phyloP scores from a whole-genome alignment of 805 yeast genomes.

The Monosporozyma yasuniensis region DNA sequence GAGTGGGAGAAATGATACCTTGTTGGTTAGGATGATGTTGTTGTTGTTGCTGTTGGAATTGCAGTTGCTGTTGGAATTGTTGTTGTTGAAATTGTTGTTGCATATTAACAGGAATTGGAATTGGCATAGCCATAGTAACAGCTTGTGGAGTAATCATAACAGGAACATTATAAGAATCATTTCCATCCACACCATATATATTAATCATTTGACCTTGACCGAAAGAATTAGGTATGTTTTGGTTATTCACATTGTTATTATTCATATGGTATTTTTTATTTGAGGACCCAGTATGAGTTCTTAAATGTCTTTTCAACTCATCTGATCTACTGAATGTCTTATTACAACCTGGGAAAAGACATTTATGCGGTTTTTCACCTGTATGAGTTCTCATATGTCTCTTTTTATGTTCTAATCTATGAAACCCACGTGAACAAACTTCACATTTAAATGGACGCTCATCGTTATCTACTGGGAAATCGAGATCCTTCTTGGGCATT shows the following conservation, averaged over 20 bases:
- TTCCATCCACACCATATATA: constrained; percentile 2
- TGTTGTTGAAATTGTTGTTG: constrained; percentile 1
- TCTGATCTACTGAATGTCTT: constrained; percentile 75
- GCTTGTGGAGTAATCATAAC: constrained; percentile 6
- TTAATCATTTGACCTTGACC: constrained; percentile 2
- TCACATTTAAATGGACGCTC: constrained; percentile 77
- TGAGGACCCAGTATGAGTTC: constrained; percentile 49
- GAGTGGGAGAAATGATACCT: constrained; percentile 2
- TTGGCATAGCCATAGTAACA: constrained; percentile 6
- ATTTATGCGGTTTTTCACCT: constrained; percentile 85
- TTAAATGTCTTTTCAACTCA: constrained; percentile 76
- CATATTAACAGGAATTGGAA: constrained; percentile 2
- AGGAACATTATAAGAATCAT: constrained; percentile 3
- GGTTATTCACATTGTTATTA: neutral
- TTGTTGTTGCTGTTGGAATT: neutral
- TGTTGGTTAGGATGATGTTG: no score
- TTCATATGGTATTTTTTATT: neutral
- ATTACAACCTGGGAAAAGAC: constrained; percentile 75
- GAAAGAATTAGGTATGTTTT: neutral
- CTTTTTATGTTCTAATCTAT: constrained; percentile 83
- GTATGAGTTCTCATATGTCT: constrained; percentile 89
- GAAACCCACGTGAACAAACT: constrained; percentile 77
- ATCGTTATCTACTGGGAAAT: constrained; percentile 9
- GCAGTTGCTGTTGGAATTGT: constrained; percentile 4
- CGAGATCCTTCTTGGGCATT: neutral